phyloP scores from a whole-genome alignment of 345 rosid species.

The Salix caprea region DNA sequence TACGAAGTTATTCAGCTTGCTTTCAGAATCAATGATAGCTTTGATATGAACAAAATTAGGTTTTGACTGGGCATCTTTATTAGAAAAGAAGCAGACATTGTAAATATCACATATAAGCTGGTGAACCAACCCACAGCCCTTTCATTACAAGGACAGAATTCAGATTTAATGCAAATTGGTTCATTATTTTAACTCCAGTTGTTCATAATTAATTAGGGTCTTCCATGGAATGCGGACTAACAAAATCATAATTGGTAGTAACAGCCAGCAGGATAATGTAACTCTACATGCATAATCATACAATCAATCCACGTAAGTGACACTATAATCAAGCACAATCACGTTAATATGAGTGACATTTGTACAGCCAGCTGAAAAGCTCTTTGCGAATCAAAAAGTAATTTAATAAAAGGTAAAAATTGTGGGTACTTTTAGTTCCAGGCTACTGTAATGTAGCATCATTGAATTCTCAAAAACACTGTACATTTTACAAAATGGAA shows the following conservation, averaged over 20 bases:
- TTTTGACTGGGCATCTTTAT: neutral
- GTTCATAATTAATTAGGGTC: neutral
- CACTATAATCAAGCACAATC: neutral
- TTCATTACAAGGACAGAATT: neutral
- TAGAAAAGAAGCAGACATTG: neutral
- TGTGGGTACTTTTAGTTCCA: neutral
- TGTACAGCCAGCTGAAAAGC: neutral
- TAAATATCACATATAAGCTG: neutral
- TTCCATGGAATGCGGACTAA: neutral
- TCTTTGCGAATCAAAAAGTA: neutral
- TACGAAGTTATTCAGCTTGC: neutral
- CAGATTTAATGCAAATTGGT: neutral
- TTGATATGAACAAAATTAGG: neutral
- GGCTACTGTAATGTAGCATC: neutral
- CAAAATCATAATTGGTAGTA: neutral
- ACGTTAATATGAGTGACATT: neutral
- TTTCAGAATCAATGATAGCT: neutral
- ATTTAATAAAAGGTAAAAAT: too few relatives aligned
- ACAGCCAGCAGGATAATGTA: neutral
- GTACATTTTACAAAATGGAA: neutral
- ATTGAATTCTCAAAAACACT: neutral
- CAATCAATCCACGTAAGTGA: neutral
- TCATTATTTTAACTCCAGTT: neutral
- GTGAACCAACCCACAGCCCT: neutral
- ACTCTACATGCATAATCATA: neutral